A percentile compares a stretch with the other conserved stretches of the same genome.
These are phyloP conservation scores for Elsinoe australis DNA, from an alignment of 2,329 filamentous ascomycete genomes.

Conservation along the genomic window DNA sequence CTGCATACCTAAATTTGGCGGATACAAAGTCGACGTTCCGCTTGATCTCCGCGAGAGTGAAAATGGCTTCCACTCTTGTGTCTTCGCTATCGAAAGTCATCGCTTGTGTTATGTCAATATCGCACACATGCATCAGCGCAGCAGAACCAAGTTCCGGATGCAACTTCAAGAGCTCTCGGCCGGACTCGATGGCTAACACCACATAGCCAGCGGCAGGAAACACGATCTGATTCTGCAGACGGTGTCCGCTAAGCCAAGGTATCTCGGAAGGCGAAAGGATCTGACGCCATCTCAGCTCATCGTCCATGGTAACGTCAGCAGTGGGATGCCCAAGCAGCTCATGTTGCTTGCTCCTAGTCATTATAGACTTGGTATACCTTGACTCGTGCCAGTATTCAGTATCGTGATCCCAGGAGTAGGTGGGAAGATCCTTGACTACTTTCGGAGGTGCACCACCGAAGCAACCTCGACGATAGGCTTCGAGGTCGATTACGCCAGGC, in stretches of 20 bases:
- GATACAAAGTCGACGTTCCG: not conserved
- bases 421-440: slow-evolving; percentile 20
- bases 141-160: slow-evolving; percentile 5
- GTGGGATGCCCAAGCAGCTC: slow-evolving; percentile 19
- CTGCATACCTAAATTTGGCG: slow-evolving; percentile 23
- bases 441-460: not conserved
- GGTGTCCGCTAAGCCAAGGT: slow-evolving; percentile 20
- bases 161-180: slow-evolving; percentile 1
- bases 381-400: slow-evolving; percentile 20
- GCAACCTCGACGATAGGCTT: not conserved
- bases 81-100: slow-evolving; percentile 22
- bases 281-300: slow-evolving; percentile 20
- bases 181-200: slow-evolving; percentile 19
- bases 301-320: slow-evolving; percentile 3
- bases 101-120: slow-evolving; percentile 21
- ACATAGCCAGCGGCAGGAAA: slow-evolving; percentile 22
- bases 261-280: slow-evolving; percentile 18
- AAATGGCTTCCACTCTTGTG: slow-evolving; percentile 19
- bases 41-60: slow-evolving; percentile 16
- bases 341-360: slow-evolving; percentile 8
- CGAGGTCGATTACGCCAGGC: not conserved
- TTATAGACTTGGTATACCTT: not conserved
- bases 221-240: slow-evolving; percentile 19
- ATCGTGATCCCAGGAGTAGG: slow-evolving; percentile 22
- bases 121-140: slow-evolving; percentile 21